Evolutionary conservation across 192 early-diverging fungal genomes (phyloP).

Genomic region (Thamnidium elegans): DNA sequence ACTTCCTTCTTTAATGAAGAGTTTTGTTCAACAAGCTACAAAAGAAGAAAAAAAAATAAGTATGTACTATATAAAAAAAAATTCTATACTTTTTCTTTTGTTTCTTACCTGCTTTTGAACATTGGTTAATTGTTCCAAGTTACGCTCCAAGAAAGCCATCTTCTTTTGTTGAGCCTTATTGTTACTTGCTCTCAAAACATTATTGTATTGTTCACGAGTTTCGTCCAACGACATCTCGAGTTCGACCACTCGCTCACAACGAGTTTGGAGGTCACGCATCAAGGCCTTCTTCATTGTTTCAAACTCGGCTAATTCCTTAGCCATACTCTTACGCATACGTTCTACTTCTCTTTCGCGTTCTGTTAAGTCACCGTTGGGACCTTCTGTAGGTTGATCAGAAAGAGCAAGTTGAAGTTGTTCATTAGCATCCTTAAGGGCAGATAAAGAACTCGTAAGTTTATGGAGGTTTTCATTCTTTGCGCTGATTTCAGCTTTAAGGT

Average conservation of each 20-base stretch:
- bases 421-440: slow-evolving; percentile 61
- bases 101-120: slow-evolving; percentile 80
- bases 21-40: slow-evolving; percentile 92
- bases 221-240: slow-evolving; percentile 97
- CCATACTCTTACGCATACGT: slow-evolving; percentile 58
- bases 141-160: slow-evolving; percentile 97
- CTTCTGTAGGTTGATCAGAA: slow-evolving; percentile 17
- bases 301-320: slow-evolving; percentile 76
- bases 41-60: neutral
- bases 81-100: neutral
- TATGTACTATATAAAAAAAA: neutral
- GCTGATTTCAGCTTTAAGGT: slow-evolving; percentile 67
- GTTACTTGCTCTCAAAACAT: slow-evolving; percentile 78
- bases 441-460: slow-evolving; percentile 56
- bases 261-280: slow-evolving; percentile 96
- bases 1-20: slow-evolving; percentile 93
- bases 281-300: slow-evolving; percentile 98
- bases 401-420: slow-evolving; percentile 51
- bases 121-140: slow-evolving; percentile 92
- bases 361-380: slow-evolving; percentile 14
- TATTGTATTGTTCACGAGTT: slow-evolving; percentile 89
- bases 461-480: slow-evolving; percentile 71
- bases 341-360: slow-evolving; percentile 78
- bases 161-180: slow-evolving; percentile 88
- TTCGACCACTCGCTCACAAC: slow-evolving; percentile 98